Percentiles rank a stretch among this genome's conserved stretches.
phyloP scores from a whole-genome alignment of 176 grass and related monocot species.

The Phyllostachys edulis region DNA sequence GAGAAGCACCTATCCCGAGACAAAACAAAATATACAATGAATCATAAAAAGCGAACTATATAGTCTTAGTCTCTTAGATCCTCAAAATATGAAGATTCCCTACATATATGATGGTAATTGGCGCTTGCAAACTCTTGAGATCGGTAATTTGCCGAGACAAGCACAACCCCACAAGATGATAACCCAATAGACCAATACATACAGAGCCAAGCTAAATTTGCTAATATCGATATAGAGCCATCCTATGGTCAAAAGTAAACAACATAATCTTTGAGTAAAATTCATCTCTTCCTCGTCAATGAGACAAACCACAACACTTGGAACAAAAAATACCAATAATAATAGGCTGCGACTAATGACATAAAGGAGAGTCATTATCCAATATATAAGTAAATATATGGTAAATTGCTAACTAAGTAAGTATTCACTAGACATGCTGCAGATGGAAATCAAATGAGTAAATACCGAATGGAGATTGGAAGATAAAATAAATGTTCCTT shows the following conservation, averaged over 20 bases:
- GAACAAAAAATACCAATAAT: too few species aligned
- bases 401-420: constrained; percentile 12
- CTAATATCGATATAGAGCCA: background rate
- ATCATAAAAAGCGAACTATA: background rate
- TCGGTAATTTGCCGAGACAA: background rate
- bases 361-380: background rate
- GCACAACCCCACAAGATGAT: background rate
- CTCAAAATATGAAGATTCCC: background rate
- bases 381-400: background rate
- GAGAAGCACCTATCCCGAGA: constrained; percentile 20
- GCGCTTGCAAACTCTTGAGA: background rate
- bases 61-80: background rate
- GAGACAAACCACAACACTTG: too few species aligned
- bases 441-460: constrained; percentile 21
- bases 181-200: background rate
- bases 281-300: background rate
- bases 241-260: background rate
- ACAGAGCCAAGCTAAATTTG: constrained; percentile 20
- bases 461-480: background rate
- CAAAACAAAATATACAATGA: constrained; percentile 15
- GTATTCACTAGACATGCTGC: background rate
- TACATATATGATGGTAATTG: constrained; percentile 7
- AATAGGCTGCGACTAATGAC: background rate
- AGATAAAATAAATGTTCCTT: constrained; percentile 18
- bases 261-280: background rate